Conservation (phyloP, 192 early-diverging fungal species). For the Pilaira anomala region DNA sequence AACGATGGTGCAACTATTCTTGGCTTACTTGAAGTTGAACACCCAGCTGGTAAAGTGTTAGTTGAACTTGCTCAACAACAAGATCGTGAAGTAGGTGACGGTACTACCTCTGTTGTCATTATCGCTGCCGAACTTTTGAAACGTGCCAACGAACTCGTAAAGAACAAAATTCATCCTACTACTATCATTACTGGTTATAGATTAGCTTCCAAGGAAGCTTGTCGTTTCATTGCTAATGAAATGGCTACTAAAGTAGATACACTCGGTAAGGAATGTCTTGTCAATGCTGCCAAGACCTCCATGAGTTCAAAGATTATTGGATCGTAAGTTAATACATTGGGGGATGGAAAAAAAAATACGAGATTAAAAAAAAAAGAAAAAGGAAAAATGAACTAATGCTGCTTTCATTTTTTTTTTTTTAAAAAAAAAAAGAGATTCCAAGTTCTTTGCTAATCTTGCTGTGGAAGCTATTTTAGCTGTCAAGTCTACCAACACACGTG, state of each 20-base stretch:
- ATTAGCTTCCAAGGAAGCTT: conserved; percentile 94
- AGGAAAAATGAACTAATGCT: not conserved
- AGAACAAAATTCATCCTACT: conserved; percentile 99
- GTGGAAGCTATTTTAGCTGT: conserved; percentile 93
- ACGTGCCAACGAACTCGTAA: conserved; percentile 95
- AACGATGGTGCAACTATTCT: conserved; percentile 99
- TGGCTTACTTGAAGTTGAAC: conserved; percentile 95
- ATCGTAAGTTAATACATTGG: conserved; percentile 51
- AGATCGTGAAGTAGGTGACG: conserved; percentile 99
- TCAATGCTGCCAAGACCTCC: conserved; percentile 96
- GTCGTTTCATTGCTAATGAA: conserved; percentile 96
- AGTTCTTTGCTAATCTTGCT: conserved; percentile 94
- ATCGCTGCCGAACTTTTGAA: conserved; percentile 96
- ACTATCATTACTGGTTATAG: conserved; percentile 99
- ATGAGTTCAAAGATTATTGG: conserved; percentile 99
- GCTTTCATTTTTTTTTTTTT: not conserved
- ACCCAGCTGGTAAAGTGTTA: conserved; percentile 94
- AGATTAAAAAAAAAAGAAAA: not conserved
- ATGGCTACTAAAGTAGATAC: conserved; percentile 94
- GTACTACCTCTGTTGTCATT: conserved; percentile 98
- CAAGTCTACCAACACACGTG: conserved; percentile 78
- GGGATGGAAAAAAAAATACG: not conserved
- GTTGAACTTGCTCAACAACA: conserved; percentile 99
- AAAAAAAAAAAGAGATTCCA: conserved; percentile 66
- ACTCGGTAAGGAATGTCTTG: conserved; percentile 86